These are phyloP conservation scores for Pichia manshurica DNA, from an alignment of 805 yeast species.

Conservation along the genomic window DNA sequence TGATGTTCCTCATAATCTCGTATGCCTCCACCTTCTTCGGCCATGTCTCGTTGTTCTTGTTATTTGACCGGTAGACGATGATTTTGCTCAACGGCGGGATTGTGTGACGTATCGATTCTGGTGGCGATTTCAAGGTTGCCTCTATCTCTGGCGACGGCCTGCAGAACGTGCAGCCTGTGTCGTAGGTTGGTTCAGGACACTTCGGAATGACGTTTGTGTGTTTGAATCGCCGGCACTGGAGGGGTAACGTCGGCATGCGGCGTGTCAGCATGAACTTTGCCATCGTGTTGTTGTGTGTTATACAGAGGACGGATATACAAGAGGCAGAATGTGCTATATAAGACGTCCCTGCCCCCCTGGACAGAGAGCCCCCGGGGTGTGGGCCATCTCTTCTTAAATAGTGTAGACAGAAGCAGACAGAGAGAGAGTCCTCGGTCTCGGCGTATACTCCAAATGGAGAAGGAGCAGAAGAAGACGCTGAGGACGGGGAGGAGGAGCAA, in stretches of 20 bases:
- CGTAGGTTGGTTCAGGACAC: slow-evolving; percentile 48
- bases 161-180: slow-evolving; percentile 63
- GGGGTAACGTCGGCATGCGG: no score
- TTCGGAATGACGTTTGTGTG: slow-evolving; percentile 9
- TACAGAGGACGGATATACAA: background rate
- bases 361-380: no score
- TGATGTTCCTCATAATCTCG: slow-evolving; percentile 32
- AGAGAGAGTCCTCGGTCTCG: no score
- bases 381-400: no score
- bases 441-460: no score
- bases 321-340: no score
- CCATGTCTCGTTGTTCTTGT: slow-evolving; percentile 35
- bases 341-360: no score
- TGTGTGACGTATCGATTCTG: slow-evolving; percentile 39
- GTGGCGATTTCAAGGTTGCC: slow-evolving; percentile 7
- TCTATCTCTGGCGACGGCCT: slow-evolving; percentile 26
- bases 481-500: no score
- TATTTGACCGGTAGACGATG: slow-evolving; percentile 45
- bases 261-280: background rate
- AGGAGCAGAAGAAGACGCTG: no score
- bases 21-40: slow-evolving; percentile 46
- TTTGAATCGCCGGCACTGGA: slow-evolving; percentile 7
- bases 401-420: no score
- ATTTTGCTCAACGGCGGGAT: slow-evolving; percentile 51
- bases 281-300: background rate